Percentiles rank a stretch among this genome's conserved stretches.
Evolutionary conservation across 495 filamentous ascomycete species (phyloP).

Genomic region (Penicillium waksmanii): DNA sequence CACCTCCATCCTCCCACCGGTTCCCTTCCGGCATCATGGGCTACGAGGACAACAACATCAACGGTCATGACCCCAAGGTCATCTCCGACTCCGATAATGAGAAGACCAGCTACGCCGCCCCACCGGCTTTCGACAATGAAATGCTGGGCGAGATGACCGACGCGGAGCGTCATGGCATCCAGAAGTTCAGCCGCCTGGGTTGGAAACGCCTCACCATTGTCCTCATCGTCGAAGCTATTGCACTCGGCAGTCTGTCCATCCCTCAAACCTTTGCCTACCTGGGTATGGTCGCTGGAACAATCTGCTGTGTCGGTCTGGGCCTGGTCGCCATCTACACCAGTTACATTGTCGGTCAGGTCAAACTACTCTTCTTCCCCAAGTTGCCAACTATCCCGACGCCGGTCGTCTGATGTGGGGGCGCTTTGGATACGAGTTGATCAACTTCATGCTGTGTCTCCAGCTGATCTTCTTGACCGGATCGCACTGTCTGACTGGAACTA

Average conservation of each 20-base stretch:
- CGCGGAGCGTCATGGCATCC: constrained; percentile 32
- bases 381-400: constrained; percentile 69
- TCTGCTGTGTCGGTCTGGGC: constrained; percentile 61
- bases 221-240: constrained; percentile 68
- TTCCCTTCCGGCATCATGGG: constrained; percentile 25
- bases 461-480: constrained; percentile 71
- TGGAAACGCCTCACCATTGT: constrained; percentile 45
- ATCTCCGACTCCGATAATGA: constrained; percentile 24
- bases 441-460: constrained; percentile 61
- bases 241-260: constrained; percentile 63
- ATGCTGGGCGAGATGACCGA: constrained; percentile 40
- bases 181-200: constrained; percentile 40
- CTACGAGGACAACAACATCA: constrained; percentile 29
- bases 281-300: constrained; percentile 60
- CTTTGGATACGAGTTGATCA: constrained; percentile 65
- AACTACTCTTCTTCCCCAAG: constrained; percentile 64
- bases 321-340: constrained; percentile 72
- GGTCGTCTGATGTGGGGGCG: constrained; percentile 65
- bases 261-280: constrained; percentile 61
- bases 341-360: constrained; percentile 73
- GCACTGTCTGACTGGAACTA: constrained; percentile 71
- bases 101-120: constrained; percentile 19
- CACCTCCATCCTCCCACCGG: not conserved
- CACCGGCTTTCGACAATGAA: constrained; percentile 32
- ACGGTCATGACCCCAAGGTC: constrained; percentile 28